phyloP scores from a whole-genome alignment of 345 rosid genomes.

The Hibiscus mutabilis region DNA sequence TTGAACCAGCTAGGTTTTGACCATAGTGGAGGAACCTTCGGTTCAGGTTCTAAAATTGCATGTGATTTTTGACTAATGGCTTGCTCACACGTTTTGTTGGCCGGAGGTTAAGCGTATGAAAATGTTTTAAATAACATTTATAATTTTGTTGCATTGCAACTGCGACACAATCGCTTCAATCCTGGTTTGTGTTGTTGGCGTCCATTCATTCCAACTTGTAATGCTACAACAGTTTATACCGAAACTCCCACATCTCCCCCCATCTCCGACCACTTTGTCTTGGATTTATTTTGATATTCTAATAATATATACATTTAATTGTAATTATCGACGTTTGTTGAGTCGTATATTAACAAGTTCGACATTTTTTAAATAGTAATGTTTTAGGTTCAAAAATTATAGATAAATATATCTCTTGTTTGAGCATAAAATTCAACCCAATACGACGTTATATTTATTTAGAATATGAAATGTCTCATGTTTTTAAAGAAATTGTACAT shows the following conservation, averaged over 20 bases:
- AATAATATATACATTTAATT: too few species aligned
- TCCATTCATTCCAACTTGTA: background rate
- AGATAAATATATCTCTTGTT: too few species aligned
- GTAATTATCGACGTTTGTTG: too few species aligned
- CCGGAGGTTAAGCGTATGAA: background rate
- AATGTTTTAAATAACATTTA: background rate
- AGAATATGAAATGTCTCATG: too few species aligned
- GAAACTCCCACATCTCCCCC: background rate
- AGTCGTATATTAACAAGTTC: too few species aligned
- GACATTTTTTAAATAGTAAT: too few species aligned
- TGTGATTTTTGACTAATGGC: background rate
- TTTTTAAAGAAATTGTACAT: too few species aligned
- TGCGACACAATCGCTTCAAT: background rate
- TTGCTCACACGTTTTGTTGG: background rate
- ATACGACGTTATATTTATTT: too few species aligned
- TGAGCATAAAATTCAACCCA: too few species aligned
- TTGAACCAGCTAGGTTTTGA: background rate
- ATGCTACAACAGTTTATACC: background rate
- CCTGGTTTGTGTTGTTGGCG: background rate
- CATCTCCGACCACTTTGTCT: background rate
- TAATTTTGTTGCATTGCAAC: background rate
- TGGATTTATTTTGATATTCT: too few species aligned
- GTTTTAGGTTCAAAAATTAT: too few species aligned
- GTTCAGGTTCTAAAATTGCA: background rate
- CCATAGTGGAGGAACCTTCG: background rate